Percentiles rank a stretch among this genome's conserved stretches.
Evolutionary conservation across 1,284 basidiomycete genomes (phyloP).

Genomic region (Peniophora sp.): DNA sequence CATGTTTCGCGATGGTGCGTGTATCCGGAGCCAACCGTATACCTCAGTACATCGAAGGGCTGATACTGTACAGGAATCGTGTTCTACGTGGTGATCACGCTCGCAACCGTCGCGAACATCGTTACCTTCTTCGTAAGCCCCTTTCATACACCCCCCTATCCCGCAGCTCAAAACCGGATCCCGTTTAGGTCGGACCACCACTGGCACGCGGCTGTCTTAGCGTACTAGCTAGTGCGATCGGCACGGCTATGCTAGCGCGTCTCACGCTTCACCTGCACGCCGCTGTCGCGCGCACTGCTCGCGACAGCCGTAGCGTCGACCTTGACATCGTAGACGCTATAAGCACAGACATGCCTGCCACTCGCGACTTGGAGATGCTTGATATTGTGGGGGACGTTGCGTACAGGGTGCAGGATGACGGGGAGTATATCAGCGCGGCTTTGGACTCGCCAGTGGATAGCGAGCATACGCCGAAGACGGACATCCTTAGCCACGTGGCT

Average conservation of each 20-base stretch:
- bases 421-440: too few relatives aligned
- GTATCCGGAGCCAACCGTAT: background rate
- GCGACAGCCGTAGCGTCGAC: background rate
- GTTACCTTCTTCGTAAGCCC: constrained; percentile 25
- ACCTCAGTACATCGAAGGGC: background rate
- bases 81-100: constrained; percentile 17
- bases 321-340: too few relatives aligned
- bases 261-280: background rate
- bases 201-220: background rate
- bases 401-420: too few relatives aligned
- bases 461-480: too few relatives aligned
- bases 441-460: too few relatives aligned
- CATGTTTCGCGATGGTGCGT: constrained; percentile 21
- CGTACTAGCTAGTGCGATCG: background rate
- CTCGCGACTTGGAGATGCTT: too few relatives aligned
- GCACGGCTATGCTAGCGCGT: background rate
- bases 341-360: too few relatives aligned
- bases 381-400: too few relatives aligned
- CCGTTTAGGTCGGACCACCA: background rate
- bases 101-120: constrained; percentile 12
- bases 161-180: background rate
- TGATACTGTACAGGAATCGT: constrained; percentile 16
- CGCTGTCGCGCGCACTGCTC: background rate
- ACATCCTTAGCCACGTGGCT: too few relatives aligned
- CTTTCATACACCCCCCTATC: background rate